Conservation (phyloP, 345 rosid species). For the Heritiera fomes region DNA sequence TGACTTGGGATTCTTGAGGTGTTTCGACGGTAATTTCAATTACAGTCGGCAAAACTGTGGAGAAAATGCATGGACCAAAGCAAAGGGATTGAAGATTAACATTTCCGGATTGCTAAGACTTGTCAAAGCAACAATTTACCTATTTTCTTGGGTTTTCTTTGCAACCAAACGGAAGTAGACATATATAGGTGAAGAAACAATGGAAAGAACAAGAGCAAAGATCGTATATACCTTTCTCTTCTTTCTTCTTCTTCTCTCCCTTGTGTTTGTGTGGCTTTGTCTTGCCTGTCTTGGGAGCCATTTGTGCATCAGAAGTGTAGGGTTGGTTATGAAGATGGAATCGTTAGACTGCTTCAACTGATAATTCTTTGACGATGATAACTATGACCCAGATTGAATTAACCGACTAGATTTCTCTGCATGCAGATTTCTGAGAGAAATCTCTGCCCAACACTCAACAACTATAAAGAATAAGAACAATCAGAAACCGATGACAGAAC, state of each 20-base stretch:
- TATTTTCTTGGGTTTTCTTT: constrained; percentile 12
- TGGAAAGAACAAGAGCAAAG: not conserved
- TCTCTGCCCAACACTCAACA: constrained; percentile 15
- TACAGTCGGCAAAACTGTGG: constrained; percentile 71
- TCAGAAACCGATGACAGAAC: no score
- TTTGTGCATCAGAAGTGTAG: constrained; percentile 29
- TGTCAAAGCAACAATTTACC: not conserved
- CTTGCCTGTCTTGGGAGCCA: constrained; percentile 95
- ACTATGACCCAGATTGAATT: constrained; percentile 28
- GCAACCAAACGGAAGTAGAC: constrained; percentile 20
- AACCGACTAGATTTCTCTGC: constrained; percentile 22
- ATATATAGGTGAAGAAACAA: not conserved
- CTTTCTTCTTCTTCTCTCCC: constrained; percentile 82
- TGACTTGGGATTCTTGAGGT: constrained; percentile 78
- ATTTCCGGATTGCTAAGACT: not conserved
- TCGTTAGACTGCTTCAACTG: not conserved
- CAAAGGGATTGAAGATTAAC: not conserved
- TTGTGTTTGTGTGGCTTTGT: constrained; percentile 69
- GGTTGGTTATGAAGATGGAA: not conserved
- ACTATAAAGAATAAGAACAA: not conserved
- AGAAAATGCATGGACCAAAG: not conserved
- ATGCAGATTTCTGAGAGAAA: constrained; percentile 18
- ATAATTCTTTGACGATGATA: constrained; percentile 17
- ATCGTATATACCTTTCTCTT: constrained; percentile 63
- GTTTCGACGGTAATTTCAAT: constrained; percentile 73